Percentiles rank a stretch among this genome's conserved stretches.
Evolutionary conservation across 805 yeast species (phyloP).

Genomic region (Candida peoriensis): DNA sequence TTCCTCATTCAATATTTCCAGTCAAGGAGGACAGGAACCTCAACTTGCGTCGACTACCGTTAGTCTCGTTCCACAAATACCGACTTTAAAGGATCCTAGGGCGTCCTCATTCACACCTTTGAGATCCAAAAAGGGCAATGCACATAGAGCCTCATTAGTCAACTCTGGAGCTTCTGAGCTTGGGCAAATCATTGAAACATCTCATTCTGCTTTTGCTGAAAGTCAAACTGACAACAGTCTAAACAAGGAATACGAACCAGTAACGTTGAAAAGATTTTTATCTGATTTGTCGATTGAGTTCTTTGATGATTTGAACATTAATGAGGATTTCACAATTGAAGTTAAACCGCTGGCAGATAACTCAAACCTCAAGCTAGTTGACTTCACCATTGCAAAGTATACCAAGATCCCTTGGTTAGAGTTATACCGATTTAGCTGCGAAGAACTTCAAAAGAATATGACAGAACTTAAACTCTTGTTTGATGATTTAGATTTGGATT

Average conservation of each 20-base stretch:
- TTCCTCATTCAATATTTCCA: no score
- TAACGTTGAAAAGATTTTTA: conserved; percentile 19
- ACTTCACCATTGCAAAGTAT: conserved; percentile 18
- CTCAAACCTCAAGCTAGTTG: conserved; percentile 5
- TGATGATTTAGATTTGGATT: conserved; percentile 21
- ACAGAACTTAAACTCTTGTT: conserved; percentile 17
- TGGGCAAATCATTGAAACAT: conserved; percentile 9
- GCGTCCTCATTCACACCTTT: conserved; percentile 22
- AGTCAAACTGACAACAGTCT: conserved; percentile 3
- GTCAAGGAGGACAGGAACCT: not conserved
- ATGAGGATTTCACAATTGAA: conserved; percentile 18
- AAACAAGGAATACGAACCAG: conserved; percentile 20
- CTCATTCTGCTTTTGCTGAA: conserved; percentile 16
- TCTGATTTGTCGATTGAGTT: conserved; percentile 23
- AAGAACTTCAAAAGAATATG: conserved; percentile 24
- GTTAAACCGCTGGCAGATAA: conserved; percentile 8
- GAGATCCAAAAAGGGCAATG: conserved; percentile 10
- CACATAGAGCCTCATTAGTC: conserved; percentile 11
- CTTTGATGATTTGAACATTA: conserved; percentile 22
- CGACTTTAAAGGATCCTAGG: conserved; percentile 1
- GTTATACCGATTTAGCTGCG: conserved; percentile 24
- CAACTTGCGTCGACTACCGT: not conserved
- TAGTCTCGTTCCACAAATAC: not conserved
- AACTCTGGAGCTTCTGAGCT: conserved; percentile 15
- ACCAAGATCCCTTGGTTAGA: conserved; percentile 24